phyloP scores from a whole-genome alignment of 768 basidiomycete genomes.

The Mycena vitilis region DNA sequence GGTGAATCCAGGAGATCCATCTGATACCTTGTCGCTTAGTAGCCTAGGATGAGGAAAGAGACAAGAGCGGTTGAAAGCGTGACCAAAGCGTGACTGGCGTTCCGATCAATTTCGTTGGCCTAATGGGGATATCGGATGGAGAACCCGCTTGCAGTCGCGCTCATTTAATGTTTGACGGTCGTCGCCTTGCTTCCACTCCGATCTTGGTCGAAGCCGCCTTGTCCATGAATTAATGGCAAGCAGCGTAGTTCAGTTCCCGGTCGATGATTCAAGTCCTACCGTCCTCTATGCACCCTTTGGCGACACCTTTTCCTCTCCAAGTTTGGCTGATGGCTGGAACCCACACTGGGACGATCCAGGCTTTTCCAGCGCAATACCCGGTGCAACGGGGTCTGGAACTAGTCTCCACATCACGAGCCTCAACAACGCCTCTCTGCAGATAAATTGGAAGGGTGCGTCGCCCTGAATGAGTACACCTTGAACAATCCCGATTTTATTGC shows the following conservation, averaged over 20 bases:
- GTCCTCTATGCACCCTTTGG: constrained; percentile 70
- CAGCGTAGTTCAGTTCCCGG: constrained; percentile 50
- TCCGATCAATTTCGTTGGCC: neutral
- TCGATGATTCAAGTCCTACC: constrained; percentile 77
- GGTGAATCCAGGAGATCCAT: constrained; percentile 33
- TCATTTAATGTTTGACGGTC: neutral
- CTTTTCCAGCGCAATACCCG: constrained; percentile 51
- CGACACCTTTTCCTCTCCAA: constrained; percentile 63
- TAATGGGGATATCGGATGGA: constrained; percentile 3
- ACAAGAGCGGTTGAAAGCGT: too few relatives aligned
- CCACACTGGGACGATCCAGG: constrained; percentile 67
- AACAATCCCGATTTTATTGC: neutral
- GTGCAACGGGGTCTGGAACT: constrained; percentile 63
- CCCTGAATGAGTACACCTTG: neutral
- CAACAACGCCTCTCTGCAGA: constrained; percentile 65
- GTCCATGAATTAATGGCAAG: constrained; percentile 47
- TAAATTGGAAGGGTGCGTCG: constrained; percentile 72
- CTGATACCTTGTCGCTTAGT: too few relatives aligned
- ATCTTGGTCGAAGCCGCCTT: neutral
- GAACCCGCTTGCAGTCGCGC: neutral
- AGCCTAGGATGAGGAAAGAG: too few relatives aligned
- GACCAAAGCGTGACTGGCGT: too few relatives aligned
- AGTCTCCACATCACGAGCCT: constrained; percentile 73
- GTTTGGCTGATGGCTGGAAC: constrained; percentile 74
- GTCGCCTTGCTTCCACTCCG: neutral